Conservation (phyloP, 139 green algal species). For the Haematococcus lacustris region DNA sequence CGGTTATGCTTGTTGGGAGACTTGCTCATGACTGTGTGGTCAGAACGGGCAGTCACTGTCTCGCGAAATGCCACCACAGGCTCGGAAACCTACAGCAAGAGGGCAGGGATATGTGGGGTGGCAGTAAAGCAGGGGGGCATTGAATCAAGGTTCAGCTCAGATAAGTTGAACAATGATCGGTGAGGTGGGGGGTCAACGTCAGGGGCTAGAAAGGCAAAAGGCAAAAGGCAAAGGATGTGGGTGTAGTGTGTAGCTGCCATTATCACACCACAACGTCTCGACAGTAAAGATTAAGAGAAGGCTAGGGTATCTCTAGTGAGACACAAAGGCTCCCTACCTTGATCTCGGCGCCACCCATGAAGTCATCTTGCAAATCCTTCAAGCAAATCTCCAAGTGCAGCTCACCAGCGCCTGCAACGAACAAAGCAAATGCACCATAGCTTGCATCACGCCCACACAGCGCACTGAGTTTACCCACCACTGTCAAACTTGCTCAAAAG, state of each 20-base stretch:
- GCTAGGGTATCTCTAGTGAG: too few relatives aligned
- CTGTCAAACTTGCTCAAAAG: too few relatives aligned
- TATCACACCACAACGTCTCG: too few relatives aligned
- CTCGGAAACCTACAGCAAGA: constrained; percentile 72
- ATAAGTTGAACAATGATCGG: too few relatives aligned
- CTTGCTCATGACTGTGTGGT: constrained; percentile 97
- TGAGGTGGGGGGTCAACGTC: too few relatives aligned
- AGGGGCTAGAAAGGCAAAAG: not conserved
- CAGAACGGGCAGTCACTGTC: constrained; percentile 76
- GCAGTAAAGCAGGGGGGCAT: not conserved
- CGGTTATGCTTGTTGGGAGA: constrained; percentile 99
- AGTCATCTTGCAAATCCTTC: constrained; percentile 99
- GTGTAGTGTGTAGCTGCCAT: not conserved
- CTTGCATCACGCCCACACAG: too few relatives aligned
- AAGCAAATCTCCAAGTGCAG: constrained; percentile 99
- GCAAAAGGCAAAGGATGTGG: not conserved
- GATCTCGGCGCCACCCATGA: constrained; percentile 97
- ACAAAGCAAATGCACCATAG: too few relatives aligned
- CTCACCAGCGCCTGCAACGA: too few relatives aligned
- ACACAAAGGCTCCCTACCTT: constrained; percentile 18
- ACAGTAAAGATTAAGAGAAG: not conserved
- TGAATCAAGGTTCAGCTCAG: not conserved
- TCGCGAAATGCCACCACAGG: constrained; percentile 97
- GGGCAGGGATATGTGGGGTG: not conserved
- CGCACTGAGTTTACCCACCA: too few relatives aligned